Conservation (phyloP, 768 basidiomycete genomes). For the Hemileccinum impolitum region DNA sequence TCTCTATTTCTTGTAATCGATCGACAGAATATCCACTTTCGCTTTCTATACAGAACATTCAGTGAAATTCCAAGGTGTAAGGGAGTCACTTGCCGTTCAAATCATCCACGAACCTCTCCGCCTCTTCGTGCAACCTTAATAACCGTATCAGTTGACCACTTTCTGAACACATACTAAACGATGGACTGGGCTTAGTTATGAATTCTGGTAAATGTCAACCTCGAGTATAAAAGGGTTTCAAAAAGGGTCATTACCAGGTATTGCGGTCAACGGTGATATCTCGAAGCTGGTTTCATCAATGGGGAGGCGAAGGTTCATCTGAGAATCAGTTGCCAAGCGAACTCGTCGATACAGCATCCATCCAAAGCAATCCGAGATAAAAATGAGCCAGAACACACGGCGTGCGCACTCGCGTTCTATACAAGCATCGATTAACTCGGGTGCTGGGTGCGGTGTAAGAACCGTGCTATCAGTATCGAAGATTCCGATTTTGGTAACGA, state of each 20-base stretch:
- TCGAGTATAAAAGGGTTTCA: not conserved
- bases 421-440: conserved; percentile 55
- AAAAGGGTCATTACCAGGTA: conserved; percentile 27
- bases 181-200: conserved; percentile 58
- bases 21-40: conserved; percentile 30
- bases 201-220: conserved; percentile 49
- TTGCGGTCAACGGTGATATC: conserved; percentile 45
- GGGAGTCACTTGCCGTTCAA: conserved; percentile 41
- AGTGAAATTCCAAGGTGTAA: conserved; percentile 2
- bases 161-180: conserved; percentile 50
- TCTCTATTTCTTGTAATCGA: conserved; percentile 40
- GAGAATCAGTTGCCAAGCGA: conserved; percentile 37
- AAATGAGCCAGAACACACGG: conserved; percentile 78
- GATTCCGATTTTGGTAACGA: conserved; percentile 65
- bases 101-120: conserved; percentile 54
- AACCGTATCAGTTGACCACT: conserved; percentile 75
- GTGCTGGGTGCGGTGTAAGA: conserved; percentile 54
- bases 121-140: conserved; percentile 57
- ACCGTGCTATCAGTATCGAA: conserved; percentile 60
- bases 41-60: conserved; percentile 30
- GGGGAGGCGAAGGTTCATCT: conserved; percentile 65
- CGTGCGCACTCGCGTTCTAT: conserved; percentile 79
- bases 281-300: conserved; percentile 82
- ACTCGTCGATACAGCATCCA: conserved; percentile 36
- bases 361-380: conserved; percentile 52